Base-by-base conservation (phyloP, 2,329 filamentous ascomycete genomes). In the Fusarium denticulatum region DNA sequence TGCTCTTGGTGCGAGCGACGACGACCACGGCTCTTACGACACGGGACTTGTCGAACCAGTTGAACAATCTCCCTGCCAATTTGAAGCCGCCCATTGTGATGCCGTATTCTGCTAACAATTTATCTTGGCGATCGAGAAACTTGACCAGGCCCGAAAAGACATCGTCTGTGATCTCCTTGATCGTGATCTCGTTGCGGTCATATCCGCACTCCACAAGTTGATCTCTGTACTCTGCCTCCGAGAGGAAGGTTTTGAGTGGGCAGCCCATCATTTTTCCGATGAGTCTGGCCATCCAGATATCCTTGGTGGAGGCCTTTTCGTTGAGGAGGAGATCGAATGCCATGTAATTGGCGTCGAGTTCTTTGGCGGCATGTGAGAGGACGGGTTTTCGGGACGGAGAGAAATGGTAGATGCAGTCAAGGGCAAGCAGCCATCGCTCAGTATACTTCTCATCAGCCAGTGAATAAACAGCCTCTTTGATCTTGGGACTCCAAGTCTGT, bases 321-420 rank as follows among this genome's bases (percentile, higher is more conserved):
- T 80, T 80, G 42, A 85, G 80, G 6, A 89, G 74, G 3, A 90
- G 81, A 65, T 90, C 88, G 66, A 89, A 90, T 0, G 85, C 87
- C 85, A 89, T 88, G 58, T 88, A 78, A 1, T 86, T 84, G 3
- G 88, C 87, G 7, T 81, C 73, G 2, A 90, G 80, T 1, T 78
- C 78, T 7, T 71, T 76, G 9, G 81, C 78, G 2, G 86, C 83
- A 47, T 86, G 81, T 13, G 79, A 63, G 20, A 90, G 82, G 6
- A 89, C 74, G 1, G 85, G 83, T 60, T 79, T 81, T 20, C 88
- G 81, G 1, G 87, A 89, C 0, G 88, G 88, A 0, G 80, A 81
- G 74, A 90, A 90, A 75, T 90, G 88, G 61, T 90, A 90, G 10
- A 89, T 76, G 6, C 87, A 87, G 74, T 90, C 88, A 2, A 90